phyloP scores from a whole-genome alignment of 805 yeast genomes.

The Nakazawaea wyomingensis region DNA sequence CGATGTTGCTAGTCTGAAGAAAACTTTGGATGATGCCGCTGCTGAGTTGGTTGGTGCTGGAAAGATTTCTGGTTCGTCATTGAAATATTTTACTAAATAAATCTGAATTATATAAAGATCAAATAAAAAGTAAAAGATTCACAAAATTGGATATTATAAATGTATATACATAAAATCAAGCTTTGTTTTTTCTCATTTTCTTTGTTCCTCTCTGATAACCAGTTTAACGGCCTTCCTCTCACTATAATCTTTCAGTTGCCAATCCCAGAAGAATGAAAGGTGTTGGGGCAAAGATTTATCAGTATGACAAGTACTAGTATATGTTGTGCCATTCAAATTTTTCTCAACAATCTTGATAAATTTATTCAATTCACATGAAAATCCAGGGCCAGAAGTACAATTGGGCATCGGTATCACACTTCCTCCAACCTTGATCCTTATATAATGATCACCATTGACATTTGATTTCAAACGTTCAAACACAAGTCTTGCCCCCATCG shows the following conservation, averaged over 20 bases:
- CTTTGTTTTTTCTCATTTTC: too few relatives aligned
- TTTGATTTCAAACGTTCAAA: constrained; percentile 41
- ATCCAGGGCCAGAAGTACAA: constrained; percentile 50
- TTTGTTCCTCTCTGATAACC: neutral
- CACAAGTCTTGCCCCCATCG: constrained; percentile 47
- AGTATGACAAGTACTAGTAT: constrained; percentile 11
- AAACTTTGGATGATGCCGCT: constrained; percentile 51
- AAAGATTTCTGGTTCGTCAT: constrained; percentile 43
- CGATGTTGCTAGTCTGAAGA: constrained; percentile 54
- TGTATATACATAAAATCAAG: too few relatives aligned
- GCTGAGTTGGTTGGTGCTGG: constrained; percentile 49
- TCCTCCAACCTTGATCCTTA: constrained; percentile 44
- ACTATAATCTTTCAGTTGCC: constrained; percentile 15
- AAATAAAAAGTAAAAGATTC: too few relatives aligned
- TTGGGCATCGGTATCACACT: constrained; percentile 44
- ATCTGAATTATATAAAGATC: too few relatives aligned
- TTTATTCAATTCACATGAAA: constrained; percentile 17
- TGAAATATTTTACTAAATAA: constrained; percentile 43
- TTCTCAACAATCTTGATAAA: constrained; percentile 1
- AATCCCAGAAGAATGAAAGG: constrained; percentile 17
- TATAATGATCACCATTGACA: constrained; percentile 24
- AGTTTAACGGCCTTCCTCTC: neutral
- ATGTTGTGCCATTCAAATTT: constrained; percentile 8
- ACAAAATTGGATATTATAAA: too few relatives aligned
- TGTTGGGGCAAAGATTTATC: constrained; percentile 14